These are phyloP conservation scores for Aspergillus diversus DNA, from an alignment of 495 filamentous ascomycete species.

Conservation along the genomic window DNA sequence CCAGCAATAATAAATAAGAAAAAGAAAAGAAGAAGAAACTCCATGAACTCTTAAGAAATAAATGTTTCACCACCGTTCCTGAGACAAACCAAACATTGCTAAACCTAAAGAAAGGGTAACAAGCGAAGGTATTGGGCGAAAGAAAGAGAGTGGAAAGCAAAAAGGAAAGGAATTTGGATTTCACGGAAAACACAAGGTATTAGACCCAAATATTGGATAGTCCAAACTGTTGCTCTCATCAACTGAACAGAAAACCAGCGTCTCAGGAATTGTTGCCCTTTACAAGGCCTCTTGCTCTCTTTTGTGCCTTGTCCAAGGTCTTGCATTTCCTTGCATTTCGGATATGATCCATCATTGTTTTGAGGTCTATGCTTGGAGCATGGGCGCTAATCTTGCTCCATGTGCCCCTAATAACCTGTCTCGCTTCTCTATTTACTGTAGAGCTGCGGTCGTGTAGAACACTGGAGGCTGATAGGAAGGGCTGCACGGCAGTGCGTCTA, in stretches of 20 bases:
- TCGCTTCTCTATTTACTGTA: constrained; percentile 37
- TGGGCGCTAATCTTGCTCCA: constrained; percentile 36
- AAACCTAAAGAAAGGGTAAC: constrained; percentile 10
- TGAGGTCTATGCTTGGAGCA: constrained; percentile 32
- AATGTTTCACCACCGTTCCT: neutral
- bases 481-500: constrained; percentile 40
- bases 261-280: constrained; percentile 25
- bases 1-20: neutral
- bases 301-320: constrained; percentile 44
- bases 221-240: neutral
- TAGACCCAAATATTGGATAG: constrained; percentile 5
- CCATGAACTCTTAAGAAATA: constrained; percentile 3
- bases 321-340: constrained; percentile 36
- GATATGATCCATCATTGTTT: constrained; percentile 36
- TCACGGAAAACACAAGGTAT: constrained; percentile 10
- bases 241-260: constrained; percentile 14
- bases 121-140: neutral
- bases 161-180: constrained; percentile 8
- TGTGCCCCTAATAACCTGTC: constrained; percentile 33
- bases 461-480: constrained; percentile 37
- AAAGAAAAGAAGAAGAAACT: neutral
- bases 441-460: constrained; percentile 35
- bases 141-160: neutral
- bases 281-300: constrained; percentile 39
- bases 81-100: constrained; percentile 9